Evolutionary conservation across 352 stramenopile species (phyloP), one percentile per base, ranked within the genome.

Genomic region (Phytophthora palmivora): DNA sequence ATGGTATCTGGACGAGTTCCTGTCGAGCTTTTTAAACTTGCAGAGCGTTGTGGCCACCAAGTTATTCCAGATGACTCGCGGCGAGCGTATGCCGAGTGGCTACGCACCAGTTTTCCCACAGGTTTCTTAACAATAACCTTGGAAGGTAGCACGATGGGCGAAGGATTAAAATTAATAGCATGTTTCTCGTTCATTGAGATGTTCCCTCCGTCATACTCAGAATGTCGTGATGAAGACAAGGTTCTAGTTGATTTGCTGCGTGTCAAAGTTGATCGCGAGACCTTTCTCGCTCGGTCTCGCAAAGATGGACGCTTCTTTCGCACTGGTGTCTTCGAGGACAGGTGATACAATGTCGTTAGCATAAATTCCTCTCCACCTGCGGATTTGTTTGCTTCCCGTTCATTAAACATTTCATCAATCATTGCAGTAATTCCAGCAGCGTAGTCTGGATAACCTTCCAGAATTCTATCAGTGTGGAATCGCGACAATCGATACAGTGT

Each of bases 401-500:
- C 52, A 24, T 81, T 51, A 0, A 85, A 38, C 61, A 89, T 87
- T 4, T 72, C 66, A 15, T 87, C 78, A 15, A 89, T 70, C 0
- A 69, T 63, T 2, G 50, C 42, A 1, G 73, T 54, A 18, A 89
- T 89, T 26, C 74, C 37, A 15, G 61, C 37, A 0, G 80, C 80
- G 32, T 85, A 88, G n/a, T 79, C 47, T 3, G 78, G 80, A 30
- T 88, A 89, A 0, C 78, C 80, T 54, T 87, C 80, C 0, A 89
- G 51, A 16, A 89, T 65, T 0, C 80, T 73, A 53, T 89, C 80
- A 6, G 77, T 81, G 45, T 89, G 71, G 58, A 89, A 89, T 10
- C 80, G 71, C 19, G 79, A 85, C 0, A 91, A 59, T 5, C 70
- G 76, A 58, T 89, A 91, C 8, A 91, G 65, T n/a, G 82, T 88